Base-by-base conservation (phyloP, 345 rosid species). In the Lagerstroemia speciosa region DNA sequence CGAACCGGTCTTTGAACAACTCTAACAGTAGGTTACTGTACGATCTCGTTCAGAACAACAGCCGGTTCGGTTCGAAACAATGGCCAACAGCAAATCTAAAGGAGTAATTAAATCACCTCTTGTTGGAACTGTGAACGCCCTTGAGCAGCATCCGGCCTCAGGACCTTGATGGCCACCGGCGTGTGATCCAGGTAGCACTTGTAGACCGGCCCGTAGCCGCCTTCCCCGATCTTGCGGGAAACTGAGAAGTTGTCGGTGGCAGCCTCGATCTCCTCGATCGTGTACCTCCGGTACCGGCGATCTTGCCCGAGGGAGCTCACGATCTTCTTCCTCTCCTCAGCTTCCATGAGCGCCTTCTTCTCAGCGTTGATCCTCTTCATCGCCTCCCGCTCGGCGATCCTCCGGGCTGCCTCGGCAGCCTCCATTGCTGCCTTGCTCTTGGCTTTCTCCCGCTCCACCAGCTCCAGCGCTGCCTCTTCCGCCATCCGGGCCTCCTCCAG, bases 181-280 rank as follows among this genome's bases (percentile, higher is more conserved):
- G 98, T 93, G 37, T 83, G 91, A 76, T 91, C 91, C 65, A 93
- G 71, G 38, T 68, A 58, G 55, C 88, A 74, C 65, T 67, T 79
- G 80, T 81, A 93, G 26, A 91, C 98, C 27, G 98, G 97, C 17
- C 96, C 96, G 63, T 93, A 93, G 33, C 98, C 98, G 57, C 98
- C 97, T 86, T 91, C 98, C 37, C 98, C 98, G 17, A 93, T 80
- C 81, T 89, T 91, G 45, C 76, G 89, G 29, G 82, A 71, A 5
- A 52, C 70, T 0, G 86, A 26, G 60, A 93, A 89, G 63, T 78
- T 63, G 3, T 86, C 78, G 1, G 97, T 84, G 70, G 96, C 96
- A 60, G 43, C 66, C 82, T 91, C 96, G 36, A 93, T 87, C 81
- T 93, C 97, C 72, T 87, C 87, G 38, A 91, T 89, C 6, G 73